Conservation (phyloP, 192 early-diverging fungal genomes). For the Backusella circina region DNA sequence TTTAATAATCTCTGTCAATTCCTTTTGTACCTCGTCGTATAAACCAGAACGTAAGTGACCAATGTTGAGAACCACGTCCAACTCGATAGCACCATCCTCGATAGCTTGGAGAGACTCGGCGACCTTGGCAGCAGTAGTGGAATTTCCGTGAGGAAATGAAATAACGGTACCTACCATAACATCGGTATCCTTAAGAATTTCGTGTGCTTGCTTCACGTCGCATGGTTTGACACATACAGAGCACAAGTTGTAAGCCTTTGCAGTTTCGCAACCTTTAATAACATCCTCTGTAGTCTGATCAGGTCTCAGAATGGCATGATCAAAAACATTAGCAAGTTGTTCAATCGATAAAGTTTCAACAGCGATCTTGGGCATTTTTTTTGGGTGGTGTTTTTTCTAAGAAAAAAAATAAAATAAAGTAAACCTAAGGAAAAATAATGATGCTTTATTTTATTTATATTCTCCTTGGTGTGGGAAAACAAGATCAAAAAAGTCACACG, state of each 20-base stretch:
- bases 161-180: conserved; percentile 60
- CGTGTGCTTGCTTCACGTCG: conserved; percentile 47
- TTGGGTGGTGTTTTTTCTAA: too few species aligned
- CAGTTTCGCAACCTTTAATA: conserved; percentile 45
- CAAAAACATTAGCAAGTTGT: conserved; percentile 51
- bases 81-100: conserved; percentile 55
- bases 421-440: background rate
- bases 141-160: conserved; percentile 58
- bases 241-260: conserved; percentile 44
- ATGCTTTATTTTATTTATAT: background rate
- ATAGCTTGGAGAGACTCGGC: conserved; percentile 50
- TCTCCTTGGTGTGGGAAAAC: background rate
- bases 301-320: conserved; percentile 56
- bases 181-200: conserved; percentile 32
- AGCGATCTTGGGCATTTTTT: background rate
- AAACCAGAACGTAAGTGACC: conserved; percentile 46
- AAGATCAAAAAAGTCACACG: background rate
- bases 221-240: conserved; percentile 64
- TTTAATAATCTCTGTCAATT: conserved; percentile 36
- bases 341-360: conserved; percentile 43
- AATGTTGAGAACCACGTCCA: conserved; percentile 60
- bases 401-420: background rate
- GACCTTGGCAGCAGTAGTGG: conserved; percentile 46
- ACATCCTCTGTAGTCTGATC: conserved; percentile 53
- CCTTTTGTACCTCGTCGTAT: conserved; percentile 38